Conservation (phyloP, 306 rosid genomes). For the Casuarina cunninghamiana region DNA sequence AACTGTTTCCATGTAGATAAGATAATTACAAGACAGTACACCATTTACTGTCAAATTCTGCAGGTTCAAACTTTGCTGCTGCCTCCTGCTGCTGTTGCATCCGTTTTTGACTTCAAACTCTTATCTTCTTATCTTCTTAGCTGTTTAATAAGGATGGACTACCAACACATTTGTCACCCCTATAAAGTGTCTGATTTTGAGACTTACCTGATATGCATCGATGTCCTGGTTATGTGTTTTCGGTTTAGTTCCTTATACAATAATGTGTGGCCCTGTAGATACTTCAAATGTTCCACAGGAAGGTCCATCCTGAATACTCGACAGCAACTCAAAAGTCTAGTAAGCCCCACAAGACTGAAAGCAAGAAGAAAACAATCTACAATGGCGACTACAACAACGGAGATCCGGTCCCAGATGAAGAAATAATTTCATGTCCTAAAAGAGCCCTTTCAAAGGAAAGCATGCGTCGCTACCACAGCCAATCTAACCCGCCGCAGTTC, state of each 20-base stretch:
- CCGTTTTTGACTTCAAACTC: too few relatives aligned
- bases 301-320: constrained; percentile 80
- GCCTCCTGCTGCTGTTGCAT: too few relatives aligned
- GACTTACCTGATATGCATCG: neutral
- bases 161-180: too few relatives aligned
- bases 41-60: too few relatives aligned
- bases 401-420: constrained; percentile 54
- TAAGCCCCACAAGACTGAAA: constrained; percentile 50
- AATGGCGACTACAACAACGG: constrained; percentile 44
- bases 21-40: too few relatives aligned
- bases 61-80: too few relatives aligned
- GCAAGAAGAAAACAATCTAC: constrained; percentile 46
- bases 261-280: constrained; percentile 57
- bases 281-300: constrained; percentile 80
- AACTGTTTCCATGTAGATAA: too few relatives aligned
- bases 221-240: constrained; percentile 23
- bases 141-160: too few relatives aligned
- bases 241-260: constrained; percentile 7
- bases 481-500: constrained; percentile 50
- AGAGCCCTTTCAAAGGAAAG: constrained; percentile 46
- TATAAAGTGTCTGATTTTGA: neutral
- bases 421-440: constrained; percentile 45
- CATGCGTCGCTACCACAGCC: constrained; percentile 45
- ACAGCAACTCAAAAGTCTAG: constrained; percentile 36
- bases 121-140: too few relatives aligned